These are phyloP conservation scores for Pascua guehoae DNA, from an alignment of 1,284 basidiomycete genomes.

Conservation along the genomic window DNA sequence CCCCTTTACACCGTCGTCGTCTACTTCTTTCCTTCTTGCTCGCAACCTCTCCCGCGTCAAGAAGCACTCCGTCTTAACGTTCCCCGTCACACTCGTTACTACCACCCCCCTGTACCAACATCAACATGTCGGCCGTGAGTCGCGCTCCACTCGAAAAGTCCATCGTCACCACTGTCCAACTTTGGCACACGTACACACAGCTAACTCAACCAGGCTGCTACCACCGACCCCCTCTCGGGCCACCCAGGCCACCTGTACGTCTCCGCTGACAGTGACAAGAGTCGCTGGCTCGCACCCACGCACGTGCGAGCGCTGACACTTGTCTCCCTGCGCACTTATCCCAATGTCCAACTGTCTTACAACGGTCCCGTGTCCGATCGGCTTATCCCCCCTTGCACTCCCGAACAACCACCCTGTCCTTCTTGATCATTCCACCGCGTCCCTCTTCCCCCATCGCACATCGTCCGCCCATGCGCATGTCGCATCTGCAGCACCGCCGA, in stretches of 20 bases:
- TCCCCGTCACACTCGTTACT: too few species aligned
- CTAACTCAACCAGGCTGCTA: background rate
- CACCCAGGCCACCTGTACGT: conserved; percentile 71
- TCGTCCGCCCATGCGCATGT: background rate
- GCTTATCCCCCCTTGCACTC: background rate
- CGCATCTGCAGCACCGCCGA: conserved; percentile 48
- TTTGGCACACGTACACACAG: too few species aligned
- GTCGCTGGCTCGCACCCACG: background rate
- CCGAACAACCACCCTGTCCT: background rate
- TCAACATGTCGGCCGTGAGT: too few species aligned
- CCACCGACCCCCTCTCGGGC: conserved; percentile 62
- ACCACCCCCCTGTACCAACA: too few species aligned
- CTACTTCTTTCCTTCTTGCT: background rate
- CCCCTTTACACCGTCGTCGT: background rate
- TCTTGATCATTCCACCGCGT: too few species aligned
- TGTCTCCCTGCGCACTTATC: background rate
- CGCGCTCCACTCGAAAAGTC: too few species aligned
- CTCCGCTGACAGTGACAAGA: background rate
- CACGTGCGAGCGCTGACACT: conserved; percentile 5
- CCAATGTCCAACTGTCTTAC: background rate
- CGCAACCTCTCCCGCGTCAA: background rate
- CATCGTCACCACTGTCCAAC: too few species aligned
- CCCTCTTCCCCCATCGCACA: background rate
- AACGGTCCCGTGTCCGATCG: background rate
- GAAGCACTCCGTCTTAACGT: too few species aligned